phyloP scores from a whole-genome alignment of 2,329 filamentous ascomycete genomes.

The Hypoxylon sp. region DNA sequence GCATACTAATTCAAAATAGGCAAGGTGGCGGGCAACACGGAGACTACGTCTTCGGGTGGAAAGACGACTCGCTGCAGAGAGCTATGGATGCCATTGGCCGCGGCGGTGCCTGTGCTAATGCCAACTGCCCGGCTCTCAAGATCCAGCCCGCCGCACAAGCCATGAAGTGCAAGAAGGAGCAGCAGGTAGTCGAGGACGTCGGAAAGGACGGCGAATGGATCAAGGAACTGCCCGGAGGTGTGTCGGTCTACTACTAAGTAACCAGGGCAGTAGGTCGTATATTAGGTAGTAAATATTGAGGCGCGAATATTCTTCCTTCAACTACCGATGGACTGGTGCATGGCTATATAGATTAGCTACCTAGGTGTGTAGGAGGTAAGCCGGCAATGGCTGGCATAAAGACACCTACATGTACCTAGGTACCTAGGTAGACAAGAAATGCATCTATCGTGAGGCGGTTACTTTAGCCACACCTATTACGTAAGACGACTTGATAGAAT shows the following conservation, averaged over 20 bases:
- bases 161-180: constrained; percentile 32
- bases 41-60: constrained; percentile 53
- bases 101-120: constrained; percentile 24
- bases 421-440: background rate
- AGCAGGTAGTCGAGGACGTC: constrained; percentile 28
- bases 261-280: too few species aligned
- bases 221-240: constrained; percentile 20
- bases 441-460: too few species aligned
- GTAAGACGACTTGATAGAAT: too few species aligned
- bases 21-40: constrained; percentile 49
- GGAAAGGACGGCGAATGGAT: constrained; percentile 23
- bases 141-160: constrained; percentile 27
- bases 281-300: too few species aligned
- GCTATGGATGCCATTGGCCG: constrained; percentile 44
- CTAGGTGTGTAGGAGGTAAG: background rate
- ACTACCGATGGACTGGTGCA: too few species aligned
- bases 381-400: too few species aligned
- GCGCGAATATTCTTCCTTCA: too few species aligned
- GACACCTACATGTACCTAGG: background rate
- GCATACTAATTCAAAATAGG: constrained; percentile 13
- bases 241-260: constrained; percentile 22
- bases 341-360: background rate
- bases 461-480: too few species aligned
- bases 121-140: constrained; percentile 30
- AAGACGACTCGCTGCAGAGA: constrained; percentile 50